phyloP scores from a whole-genome alignment of 2,329 filamentous ascomycete genomes.

The Trichoderma atrobrunneum region DNA sequence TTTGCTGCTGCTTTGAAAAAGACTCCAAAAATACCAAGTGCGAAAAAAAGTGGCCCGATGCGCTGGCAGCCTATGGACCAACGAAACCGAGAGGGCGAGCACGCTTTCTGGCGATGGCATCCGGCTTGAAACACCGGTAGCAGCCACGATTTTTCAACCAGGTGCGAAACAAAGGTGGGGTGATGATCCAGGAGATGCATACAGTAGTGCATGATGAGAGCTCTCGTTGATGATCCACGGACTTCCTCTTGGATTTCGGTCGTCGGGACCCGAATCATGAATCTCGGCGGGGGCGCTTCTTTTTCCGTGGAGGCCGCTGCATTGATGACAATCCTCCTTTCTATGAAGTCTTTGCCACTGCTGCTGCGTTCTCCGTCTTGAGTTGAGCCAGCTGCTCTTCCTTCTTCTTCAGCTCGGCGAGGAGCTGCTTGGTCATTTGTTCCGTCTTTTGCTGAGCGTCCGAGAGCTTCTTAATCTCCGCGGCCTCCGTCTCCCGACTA shows the following conservation, averaged over 20 bases:
- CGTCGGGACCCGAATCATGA: neutral
- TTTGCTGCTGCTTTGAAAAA: neutral
- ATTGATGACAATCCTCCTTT: neutral
- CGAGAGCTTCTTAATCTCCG: constrained; percentile 58
- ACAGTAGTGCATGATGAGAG: neutral
- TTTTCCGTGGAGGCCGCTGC: neutral
- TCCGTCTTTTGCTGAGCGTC: constrained; percentile 64
- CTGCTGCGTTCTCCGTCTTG: constrained; percentile 58
- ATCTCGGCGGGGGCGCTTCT: neutral
- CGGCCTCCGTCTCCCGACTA: constrained; percentile 65
- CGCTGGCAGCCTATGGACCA: constrained; percentile 9
- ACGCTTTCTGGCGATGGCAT: neutral
- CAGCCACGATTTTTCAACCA: neutral
- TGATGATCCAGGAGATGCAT: neutral
- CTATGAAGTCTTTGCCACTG: constrained; percentile 31
- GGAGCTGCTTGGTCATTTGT: constrained; percentile 57
- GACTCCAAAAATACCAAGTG: neutral
- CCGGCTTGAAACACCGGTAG: neutral
- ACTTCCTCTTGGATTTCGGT: neutral
- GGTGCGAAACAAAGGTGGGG: neutral
- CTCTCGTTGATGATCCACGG: neutral
- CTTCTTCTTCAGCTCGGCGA: constrained; percentile 61
- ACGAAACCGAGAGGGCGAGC: neutral
- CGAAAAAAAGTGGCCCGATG: constrained; percentile 1
- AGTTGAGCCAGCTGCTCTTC: constrained; percentile 59